Percentiles rank a stretch among this genome's conserved stretches.
These are phyloP conservation scores for Pneumocystis sp. DNA, from an alignment of 1,139 yeast species.

Conservation along the genomic window DNA sequence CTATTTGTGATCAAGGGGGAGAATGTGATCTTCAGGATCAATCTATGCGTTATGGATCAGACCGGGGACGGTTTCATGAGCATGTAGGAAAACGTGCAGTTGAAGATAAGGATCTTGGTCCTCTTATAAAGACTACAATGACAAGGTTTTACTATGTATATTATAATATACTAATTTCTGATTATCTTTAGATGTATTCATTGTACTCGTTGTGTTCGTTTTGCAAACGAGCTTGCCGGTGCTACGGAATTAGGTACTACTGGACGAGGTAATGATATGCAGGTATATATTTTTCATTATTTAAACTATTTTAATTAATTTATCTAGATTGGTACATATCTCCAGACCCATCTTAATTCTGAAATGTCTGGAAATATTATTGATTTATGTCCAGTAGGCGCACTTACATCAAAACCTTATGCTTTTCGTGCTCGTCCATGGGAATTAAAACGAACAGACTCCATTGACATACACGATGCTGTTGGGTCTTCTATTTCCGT, in stretches of 20 bases:
- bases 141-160: constrained; percentile 33
- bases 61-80: constrained; percentile 73
- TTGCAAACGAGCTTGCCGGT: constrained; percentile 83
- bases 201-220: constrained; percentile 83
- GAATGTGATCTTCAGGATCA: constrained; percentile 90
- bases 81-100: constrained; percentile 78
- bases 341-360: constrained; percentile 69
- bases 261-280: constrained; percentile 86
- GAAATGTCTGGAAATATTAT: constrained; percentile 80
- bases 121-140: constrained; percentile 80
- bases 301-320: background rate
- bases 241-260: constrained; percentile 82
- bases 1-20: constrained; percentile 89
- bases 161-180: background rate
- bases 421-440: constrained; percentile 88
- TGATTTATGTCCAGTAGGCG: constrained; percentile 88
- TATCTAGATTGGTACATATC: constrained; percentile 55
- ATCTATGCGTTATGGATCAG: constrained; percentile 68
- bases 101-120: constrained; percentile 82
- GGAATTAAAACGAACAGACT: constrained; percentile 83
- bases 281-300: constrained; percentile 20
- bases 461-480: constrained; percentile 75
- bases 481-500: constrained; percentile 72
- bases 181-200: constrained; percentile 43
- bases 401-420: constrained; percentile 77